These are phyloP conservation scores for Capniomyces stellatus DNA, from an alignment of 371 early-diverging fungal species.

Conservation along the genomic window DNA sequence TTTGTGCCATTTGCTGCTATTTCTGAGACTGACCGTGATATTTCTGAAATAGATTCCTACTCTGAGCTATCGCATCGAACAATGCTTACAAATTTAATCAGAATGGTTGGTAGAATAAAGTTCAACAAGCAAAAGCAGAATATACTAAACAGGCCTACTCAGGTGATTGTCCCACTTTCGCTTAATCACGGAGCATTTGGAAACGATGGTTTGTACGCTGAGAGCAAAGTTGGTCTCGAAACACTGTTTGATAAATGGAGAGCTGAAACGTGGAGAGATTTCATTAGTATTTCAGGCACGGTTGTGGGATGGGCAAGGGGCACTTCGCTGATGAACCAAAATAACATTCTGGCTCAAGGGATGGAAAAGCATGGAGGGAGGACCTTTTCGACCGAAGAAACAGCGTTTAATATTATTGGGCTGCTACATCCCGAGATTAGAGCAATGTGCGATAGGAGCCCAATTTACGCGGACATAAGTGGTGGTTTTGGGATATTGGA, in stretches of 20 bases:
- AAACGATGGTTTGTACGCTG: constrained; percentile 81
- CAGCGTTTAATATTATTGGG: constrained; percentile 87
- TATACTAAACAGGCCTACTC: constrained; percentile 73
- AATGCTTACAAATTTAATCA: constrained; percentile 23
- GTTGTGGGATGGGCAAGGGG: constrained; percentile 97
- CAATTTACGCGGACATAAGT: constrained; percentile 89
- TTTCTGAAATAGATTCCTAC: constrained; percentile 66
- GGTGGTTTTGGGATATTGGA: constrained; percentile 77
- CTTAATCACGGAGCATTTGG: constrained; percentile 95
- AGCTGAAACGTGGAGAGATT: constrained; percentile 81
- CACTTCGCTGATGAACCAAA: constrained; percentile 83
- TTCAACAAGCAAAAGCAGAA: constrained; percentile 51
- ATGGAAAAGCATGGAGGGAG: constrained; percentile 72
- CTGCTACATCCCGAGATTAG: constrained; percentile 75
- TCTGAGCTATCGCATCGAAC: constrained; percentile 73
- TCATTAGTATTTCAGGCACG: constrained; percentile 75
- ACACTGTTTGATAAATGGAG: constrained; percentile 84
- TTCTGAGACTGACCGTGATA: constrained; percentile 73
- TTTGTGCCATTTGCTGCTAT: constrained; percentile 93
- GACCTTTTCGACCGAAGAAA: constrained; percentile 84
- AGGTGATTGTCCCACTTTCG: constrained; percentile 79
- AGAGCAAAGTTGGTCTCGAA: constrained; percentile 85
- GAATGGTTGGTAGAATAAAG: constrained; percentile 35
- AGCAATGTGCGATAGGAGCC: constrained; percentile 54
- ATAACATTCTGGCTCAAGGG: constrained; percentile 83